Percentiles rank a stretch among this genome's conserved stretches.
These are phyloP conservation scores for Alternaria metachromatica DNA, from an alignment of 2,329 filamentous ascomycete species.

Conservation along the genomic window DNA sequence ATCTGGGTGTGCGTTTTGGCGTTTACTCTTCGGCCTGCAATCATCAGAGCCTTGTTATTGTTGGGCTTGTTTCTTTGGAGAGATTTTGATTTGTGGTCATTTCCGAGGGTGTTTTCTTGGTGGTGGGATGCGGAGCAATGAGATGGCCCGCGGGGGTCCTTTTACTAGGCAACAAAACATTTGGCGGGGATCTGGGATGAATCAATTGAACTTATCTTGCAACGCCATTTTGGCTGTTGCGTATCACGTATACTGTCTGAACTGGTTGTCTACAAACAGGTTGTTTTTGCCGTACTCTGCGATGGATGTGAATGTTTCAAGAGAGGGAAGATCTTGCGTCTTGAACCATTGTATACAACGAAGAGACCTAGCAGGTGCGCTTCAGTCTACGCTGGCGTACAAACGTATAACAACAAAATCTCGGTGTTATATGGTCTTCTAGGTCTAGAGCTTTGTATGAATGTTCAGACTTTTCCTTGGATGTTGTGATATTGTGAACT, in stretches of 20 bases:
- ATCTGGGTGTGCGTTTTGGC: background rate
- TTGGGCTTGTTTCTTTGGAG: background rate
- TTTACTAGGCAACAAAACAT: background rate
- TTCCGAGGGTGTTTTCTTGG: background rate
- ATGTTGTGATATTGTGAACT: too few species aligned
- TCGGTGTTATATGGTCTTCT: too few species aligned
- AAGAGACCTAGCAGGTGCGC: too few species aligned
- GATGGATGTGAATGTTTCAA: background rate
- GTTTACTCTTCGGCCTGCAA: background rate
- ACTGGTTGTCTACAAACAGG: background rate
- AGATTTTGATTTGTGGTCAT: background rate
- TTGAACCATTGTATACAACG: too few species aligned
- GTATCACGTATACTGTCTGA: background rate
- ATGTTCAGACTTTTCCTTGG: too few species aligned
- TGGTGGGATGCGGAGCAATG: background rate
- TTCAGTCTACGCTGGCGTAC: too few species aligned
- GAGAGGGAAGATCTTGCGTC: background rate
- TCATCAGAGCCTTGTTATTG: background rate
- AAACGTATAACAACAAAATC: too few species aligned
- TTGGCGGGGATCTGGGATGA: background rate
- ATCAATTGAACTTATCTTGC: background rate
- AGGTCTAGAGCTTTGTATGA: too few species aligned
- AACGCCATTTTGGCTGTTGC: background rate
- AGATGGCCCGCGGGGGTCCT: too few species aligned
- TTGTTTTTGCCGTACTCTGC: background rate